Base-by-base conservation (phyloP, 306 rosid species). In the Ormosia emarginata region DNA sequence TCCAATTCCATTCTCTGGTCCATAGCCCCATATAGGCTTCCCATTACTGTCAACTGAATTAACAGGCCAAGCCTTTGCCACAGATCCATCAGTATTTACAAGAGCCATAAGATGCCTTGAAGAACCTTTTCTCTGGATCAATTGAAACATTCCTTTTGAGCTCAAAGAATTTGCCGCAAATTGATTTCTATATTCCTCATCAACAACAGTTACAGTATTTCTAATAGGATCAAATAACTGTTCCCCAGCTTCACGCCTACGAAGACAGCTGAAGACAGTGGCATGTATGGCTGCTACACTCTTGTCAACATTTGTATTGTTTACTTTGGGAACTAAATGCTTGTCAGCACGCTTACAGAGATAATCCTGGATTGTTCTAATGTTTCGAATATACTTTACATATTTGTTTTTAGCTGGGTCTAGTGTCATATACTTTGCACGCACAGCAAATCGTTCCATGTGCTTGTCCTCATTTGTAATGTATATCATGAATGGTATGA, bases 241-340 rank as follows among this genome's bases (percentile, higher is more conserved):
- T 75, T 93, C 97, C 80, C 95, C 97, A 9, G 87, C 88, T 72
- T 90, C 93, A 81, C 89, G 94, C 91, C 90, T 85, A 9, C 97
- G 92, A 62, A 93, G 92, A 89, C 95, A 91, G 81, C 97, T 84
- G 85, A 93, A 93, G 18, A 93, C 92, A 33, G 97, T 93, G 18
- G 97, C 97, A 85, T 93, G 97, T 78, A 93, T 93, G 59, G 97
- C 92, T 84, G 97, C 97, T 32, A 93, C 97, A 76, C 97, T 93
- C 89, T 89, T 93, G 47, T 93, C 97, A 78, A 93, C 97, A 83
- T 93, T 93, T 52, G 97, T 93, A 69, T 93, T 93, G 84, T 93
- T 93, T 71, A 93, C 84, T 89, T 93, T 93, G 57, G 97, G 97
- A 73, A 93, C 92, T 66, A 93, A 92, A 85, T 93, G 95, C 85